Conservation (phyloP, 306 rosid genomes). For the Acacia acuminata region DNA sequence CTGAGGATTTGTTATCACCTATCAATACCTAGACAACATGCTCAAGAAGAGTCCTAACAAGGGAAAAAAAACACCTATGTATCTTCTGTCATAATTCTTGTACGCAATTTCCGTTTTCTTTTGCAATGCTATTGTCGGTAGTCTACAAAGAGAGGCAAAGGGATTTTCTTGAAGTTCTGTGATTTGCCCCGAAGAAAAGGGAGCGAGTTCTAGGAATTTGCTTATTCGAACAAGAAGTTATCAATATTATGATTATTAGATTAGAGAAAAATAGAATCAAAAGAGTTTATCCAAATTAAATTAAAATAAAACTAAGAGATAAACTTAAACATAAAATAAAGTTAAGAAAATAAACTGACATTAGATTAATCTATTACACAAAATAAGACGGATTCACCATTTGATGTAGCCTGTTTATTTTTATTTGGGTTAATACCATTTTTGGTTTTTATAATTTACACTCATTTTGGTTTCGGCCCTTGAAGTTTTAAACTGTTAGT, state of each 20-base stretch:
- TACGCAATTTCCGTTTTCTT: background rate
- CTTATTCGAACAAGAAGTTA: background rate
- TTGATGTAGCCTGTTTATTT: too few species aligned
- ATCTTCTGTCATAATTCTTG: background rate
- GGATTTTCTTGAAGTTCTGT: background rate
- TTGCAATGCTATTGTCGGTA: background rate
- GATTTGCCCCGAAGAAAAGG: background rate
- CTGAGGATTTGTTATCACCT: background rate
- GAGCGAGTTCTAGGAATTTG: background rate
- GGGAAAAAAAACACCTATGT: too few species aligned
- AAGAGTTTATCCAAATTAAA: background rate
- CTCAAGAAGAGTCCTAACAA: too few species aligned
- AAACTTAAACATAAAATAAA: background rate
- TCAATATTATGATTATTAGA: too few species aligned
- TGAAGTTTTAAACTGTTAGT: too few species aligned
- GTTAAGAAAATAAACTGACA: too few species aligned
- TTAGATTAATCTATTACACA: too few species aligned
- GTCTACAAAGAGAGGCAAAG: background rate
- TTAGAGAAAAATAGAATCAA: background rate
- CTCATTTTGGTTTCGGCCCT: too few species aligned
- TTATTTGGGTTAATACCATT: too few species aligned
- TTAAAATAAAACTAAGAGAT: background rate
- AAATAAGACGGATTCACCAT: too few species aligned
- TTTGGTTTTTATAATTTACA: too few species aligned
- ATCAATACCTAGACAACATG: too few species aligned